Evolutionary conservation across 2,329 filamentous ascomycete genomes (phyloP).

Genomic region (Cladosporium oxysporum): DNA sequence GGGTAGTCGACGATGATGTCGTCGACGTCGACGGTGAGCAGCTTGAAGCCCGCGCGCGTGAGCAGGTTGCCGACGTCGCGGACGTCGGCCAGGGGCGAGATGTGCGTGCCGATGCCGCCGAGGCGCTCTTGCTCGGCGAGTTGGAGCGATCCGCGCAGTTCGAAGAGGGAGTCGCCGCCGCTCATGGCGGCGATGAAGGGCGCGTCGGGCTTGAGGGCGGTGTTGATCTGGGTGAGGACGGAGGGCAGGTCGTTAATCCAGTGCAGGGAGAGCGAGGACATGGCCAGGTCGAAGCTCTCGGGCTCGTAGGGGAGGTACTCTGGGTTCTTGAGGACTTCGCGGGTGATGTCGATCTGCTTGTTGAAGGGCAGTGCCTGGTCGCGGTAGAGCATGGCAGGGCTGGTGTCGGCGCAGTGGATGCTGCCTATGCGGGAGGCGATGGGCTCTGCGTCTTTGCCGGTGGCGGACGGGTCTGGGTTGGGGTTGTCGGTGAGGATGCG

Average conservation of each 20-base stretch:
- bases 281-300: conserved; percentile 80
- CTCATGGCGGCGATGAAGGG: conserved; percentile 97
- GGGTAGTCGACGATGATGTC: conserved; percentile 97
- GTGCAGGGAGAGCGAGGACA: conserved; percentile 87
- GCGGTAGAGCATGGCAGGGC: conserved; percentile 73
- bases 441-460: conserved; percentile 62
- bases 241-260: conserved; percentile 97
- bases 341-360: conserved; percentile 67
- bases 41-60: conserved; percentile 85
- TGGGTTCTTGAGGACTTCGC: conserved; percentile 72
- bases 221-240: conserved; percentile 80
- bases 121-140: conserved; percentile 86
- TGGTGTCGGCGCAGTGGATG: conserved; percentile 81
- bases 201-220: conserved; percentile 81
- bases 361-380: conserved; percentile 78
- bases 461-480: conserved; percentile 65
- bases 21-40: conserved; percentile 95
- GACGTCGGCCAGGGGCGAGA: conserved; percentile 89
- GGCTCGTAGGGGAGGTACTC: conserved; percentile 75
- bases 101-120: conserved; percentile 88
- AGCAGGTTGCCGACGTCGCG: conserved; percentile 86
- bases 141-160: conserved; percentile 89
- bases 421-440: conserved; percentile 71
- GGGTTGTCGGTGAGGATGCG: conserved; percentile 64
- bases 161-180: conserved; percentile 89